Percentiles rank a stretch among this genome's conserved stretches.
These are phyloP conservation scores for Saccharum hybrid DNA, from an alignment of 202 grass and related monocot genomes.

Conservation along the genomic window DNA sequence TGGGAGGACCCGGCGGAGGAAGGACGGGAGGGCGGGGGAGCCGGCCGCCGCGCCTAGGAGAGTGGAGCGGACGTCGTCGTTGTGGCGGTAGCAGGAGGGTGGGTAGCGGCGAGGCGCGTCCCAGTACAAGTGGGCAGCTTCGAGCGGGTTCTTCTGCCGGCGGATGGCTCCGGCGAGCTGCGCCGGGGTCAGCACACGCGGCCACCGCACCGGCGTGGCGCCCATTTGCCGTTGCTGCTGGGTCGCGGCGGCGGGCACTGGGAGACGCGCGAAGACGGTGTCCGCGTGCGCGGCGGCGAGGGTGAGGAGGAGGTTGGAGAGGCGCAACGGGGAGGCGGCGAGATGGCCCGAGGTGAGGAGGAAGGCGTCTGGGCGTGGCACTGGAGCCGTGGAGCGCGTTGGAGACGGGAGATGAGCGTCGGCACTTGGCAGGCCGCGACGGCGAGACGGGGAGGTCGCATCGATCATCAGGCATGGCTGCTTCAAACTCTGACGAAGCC, in stretches of 20 bases:
- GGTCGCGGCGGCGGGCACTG: not conserved
- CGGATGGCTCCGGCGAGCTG: slow-evolving; percentile 71
- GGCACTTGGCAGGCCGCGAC: too few species aligned
- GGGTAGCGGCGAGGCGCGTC: slow-evolving; percentile 61
- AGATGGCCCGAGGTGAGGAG: too few species aligned
- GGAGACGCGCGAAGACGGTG: too few species aligned
- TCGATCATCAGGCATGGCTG: too few species aligned
- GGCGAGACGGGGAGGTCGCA: too few species aligned
- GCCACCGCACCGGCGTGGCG: slow-evolving; percentile 64
- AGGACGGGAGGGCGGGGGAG: slow-evolving; percentile 46
- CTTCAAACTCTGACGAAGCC: too few species aligned
- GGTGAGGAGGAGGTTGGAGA: not conserved
- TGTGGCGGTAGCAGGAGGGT: slow-evolving; percentile 71
- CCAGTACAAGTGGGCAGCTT: slow-evolving; percentile 59
- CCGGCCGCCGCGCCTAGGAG: slow-evolving; percentile 53
- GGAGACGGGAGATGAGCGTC: too few species aligned
- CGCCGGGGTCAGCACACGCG: slow-evolving; percentile 71
- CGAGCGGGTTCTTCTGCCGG: slow-evolving; percentile 64
- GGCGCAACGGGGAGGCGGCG: not conserved
- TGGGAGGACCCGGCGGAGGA: slow-evolving; percentile 57
- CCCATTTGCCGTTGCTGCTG: slow-evolving; percentile 18
- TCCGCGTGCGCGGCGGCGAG: too few species aligned
- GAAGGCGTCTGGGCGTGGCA: too few species aligned
- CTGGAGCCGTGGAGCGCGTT: too few species aligned
- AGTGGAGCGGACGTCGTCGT: slow-evolving; percentile 61